phyloP scores from a whole-genome alignment of 129 eudicot genomes.

The Dittrichia graveolens region DNA sequence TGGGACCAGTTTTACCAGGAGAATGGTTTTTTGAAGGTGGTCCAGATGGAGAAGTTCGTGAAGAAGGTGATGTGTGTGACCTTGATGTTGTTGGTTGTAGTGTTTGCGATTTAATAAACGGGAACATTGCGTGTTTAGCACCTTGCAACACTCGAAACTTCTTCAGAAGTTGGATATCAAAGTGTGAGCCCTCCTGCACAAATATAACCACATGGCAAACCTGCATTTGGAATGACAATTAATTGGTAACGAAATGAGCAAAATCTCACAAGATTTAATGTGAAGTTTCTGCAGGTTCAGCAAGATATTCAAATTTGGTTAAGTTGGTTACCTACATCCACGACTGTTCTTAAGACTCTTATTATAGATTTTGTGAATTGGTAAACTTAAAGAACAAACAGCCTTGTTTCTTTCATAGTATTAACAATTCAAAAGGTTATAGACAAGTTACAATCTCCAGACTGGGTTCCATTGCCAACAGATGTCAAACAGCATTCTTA shows the following conservation, averaged over 20 bases:
- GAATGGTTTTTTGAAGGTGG: slow-evolving; percentile 58
- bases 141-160: slow-evolving; percentile 82
- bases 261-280: neutral
- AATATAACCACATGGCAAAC: slow-evolving; percentile 80
- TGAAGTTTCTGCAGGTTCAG: slow-evolving; percentile 16
- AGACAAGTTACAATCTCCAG: neutral
- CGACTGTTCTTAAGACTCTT: neutral
- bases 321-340: slow-evolving; percentile 13
- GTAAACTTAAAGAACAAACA: neutral
- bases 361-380: neutral
- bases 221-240: slow-evolving; percentile 49
- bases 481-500: no score
- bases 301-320: neutral
- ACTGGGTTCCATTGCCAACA: neutral
- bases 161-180: slow-evolving; percentile 69
- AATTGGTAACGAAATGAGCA: slow-evolving; percentile 30
- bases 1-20: slow-evolving; percentile 63
- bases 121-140: slow-evolving; percentile 77
- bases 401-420: neutral
- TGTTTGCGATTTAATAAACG: slow-evolving; percentile 54
- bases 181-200: slow-evolving; percentile 84
- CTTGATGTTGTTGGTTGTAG: slow-evolving; percentile 49
- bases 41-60: slow-evolving; percentile 50
- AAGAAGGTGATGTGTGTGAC: slow-evolving; percentile 51
- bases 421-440: neutral